Conservation (phyloP, 257 asterid genomes). For the Lycium ferocissimum region DNA sequence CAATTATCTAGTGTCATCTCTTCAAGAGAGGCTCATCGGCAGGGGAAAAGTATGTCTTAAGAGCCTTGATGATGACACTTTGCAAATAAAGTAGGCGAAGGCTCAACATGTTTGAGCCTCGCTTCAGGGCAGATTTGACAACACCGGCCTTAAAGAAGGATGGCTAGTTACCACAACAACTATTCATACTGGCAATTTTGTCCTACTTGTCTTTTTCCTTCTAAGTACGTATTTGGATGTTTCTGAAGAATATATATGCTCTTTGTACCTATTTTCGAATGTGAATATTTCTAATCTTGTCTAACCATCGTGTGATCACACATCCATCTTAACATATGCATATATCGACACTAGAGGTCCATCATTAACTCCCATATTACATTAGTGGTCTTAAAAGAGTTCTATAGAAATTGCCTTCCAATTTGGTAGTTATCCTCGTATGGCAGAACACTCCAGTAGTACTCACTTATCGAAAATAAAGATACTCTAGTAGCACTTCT, state of each 20-base stretch:
- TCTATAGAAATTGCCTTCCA: conserved; percentile 14
- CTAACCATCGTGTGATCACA: not conserved
- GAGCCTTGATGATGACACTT: too few relatives aligned
- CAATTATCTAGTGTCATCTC: too few relatives aligned
- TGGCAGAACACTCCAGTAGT: not conserved
- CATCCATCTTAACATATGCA: not conserved
- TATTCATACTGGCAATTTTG: not conserved
- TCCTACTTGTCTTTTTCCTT: not conserved
- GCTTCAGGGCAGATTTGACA: too few relatives aligned
- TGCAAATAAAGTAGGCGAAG: too few relatives aligned
- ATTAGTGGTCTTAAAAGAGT: not conserved
- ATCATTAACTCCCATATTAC: not conserved
- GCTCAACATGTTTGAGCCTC: too few relatives aligned
- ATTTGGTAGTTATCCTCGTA: not conserved
- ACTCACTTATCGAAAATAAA: not conserved
- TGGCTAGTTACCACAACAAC: not conserved
- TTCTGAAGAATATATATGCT: not conserved
- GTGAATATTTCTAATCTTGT: not conserved
- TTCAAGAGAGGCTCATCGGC: too few relatives aligned
- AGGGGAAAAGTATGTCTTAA: too few relatives aligned
- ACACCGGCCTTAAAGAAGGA: conserved; percentile 10
- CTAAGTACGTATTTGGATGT: not conserved
- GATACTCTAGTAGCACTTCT: not conserved
- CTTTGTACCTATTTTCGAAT: not conserved
- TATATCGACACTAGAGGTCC: not conserved